Evolutionary conservation across 306 rosid genomes (phyloP), one percentile per base, ranked within the genome.

Genomic region (Prinsepia uniflora): DNA sequence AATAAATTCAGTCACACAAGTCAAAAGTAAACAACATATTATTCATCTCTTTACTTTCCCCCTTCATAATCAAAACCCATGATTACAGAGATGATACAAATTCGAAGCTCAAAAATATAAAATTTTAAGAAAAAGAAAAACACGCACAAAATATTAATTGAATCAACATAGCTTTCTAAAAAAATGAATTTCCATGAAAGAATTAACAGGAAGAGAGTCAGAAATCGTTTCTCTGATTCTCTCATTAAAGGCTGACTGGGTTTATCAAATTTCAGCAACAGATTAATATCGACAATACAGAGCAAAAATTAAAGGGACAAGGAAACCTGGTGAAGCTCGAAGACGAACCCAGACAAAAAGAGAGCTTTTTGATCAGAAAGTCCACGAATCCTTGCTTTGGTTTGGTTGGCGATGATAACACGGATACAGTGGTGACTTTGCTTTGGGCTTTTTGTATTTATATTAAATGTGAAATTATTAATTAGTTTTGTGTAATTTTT

Each of bases 291-390:
- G 19, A n/a, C 47, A 6, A 72, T 63, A 13, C 20, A 20, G 11
- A 30, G 65, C 0, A 18, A 60, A 65, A 55, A 7, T 22, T 14
- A 10, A 4, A 8, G 14, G 5, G 8, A 57, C 0, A 3, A 18
- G 15, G n/a, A 24, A 54, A 85, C 83, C 83, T 77, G 42, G 72
- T 42, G 70, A 67, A 71, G 22, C 55, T 14, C 5, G 42, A 19
- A 53, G 52, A 55, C 20, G 36, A 81, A 54, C 53, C 81, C 78
- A 44, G n/a, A 55, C 49, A 52, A 53, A 39, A 76, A 63, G 43
- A 66, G 39, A 19, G 44, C 54, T 65, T 65, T 76, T 67, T 46
- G 78, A 87, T 78, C 75, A 78, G 71, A 59, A 58, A 81, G 75
- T 55, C 68, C 57, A 65, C n/a, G 61, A 68, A 47, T 72, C 40